These are phyloP conservation scores for Chaetoceros tenuissimus DNA, from an alignment of 108 stramenopile species.

Conservation along the genomic window DNA sequence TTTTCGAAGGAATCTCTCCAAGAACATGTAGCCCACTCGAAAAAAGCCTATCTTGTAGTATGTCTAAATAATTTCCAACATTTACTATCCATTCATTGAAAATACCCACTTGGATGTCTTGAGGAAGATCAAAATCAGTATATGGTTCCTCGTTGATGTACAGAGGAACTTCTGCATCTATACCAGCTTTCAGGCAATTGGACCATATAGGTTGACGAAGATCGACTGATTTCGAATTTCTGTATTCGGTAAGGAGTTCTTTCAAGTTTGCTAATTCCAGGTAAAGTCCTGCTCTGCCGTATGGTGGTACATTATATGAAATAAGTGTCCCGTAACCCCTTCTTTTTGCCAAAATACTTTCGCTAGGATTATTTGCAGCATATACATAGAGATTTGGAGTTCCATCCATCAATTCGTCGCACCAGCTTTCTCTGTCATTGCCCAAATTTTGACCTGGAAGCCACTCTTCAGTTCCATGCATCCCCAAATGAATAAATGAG, in stretches of 20 bases:
- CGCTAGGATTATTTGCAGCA: slow-evolving; percentile 80
- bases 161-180: slow-evolving; percentile 41
- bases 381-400: slow-evolving; percentile 81
- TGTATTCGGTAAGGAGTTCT: slow-evolving; percentile 70
- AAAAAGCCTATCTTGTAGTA: slow-evolving; percentile 65
- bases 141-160: slow-evolving; percentile 4
- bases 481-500: slow-evolving; percentile 80
- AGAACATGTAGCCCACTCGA: slow-evolving; percentile 58
- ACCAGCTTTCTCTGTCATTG: slow-evolving; percentile 71
- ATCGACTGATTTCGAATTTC: slow-evolving; percentile 32
- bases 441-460: slow-evolving; percentile 76
- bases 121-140: slow-evolving; percentile 10
- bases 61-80: slow-evolving; percentile 38
- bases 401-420: slow-evolving; percentile 58
- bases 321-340: slow-evolving; percentile 80
- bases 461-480: slow-evolving; percentile 80
- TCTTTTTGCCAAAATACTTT: slow-evolving; percentile 83
- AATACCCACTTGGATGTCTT: slow-evolving; percentile 11
- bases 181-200: slow-evolving; percentile 29
- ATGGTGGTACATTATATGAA: slow-evolving; percentile 82
- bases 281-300: slow-evolving; percentile 74
- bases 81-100: slow-evolving; percentile 39
- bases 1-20: slow-evolving; percentile 35
- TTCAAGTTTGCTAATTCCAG: slow-evolving; percentile 73
- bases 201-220: slow-evolving; percentile 39